phyloP scores from a whole-genome alignment of 352 stramenopile species.

The Pythium dissimile region DNA sequence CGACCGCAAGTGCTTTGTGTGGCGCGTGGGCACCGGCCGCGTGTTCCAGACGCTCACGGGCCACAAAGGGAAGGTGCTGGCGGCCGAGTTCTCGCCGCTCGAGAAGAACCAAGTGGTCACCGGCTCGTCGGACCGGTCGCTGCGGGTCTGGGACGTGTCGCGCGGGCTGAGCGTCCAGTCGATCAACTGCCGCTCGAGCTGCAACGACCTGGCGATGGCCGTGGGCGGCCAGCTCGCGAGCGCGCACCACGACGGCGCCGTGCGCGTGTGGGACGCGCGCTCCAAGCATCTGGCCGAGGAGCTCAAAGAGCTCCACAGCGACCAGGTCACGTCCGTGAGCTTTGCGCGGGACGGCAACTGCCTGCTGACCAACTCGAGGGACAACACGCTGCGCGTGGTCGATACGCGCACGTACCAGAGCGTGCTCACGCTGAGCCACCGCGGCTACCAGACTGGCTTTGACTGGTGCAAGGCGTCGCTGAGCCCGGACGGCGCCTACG shows the following conservation, averaged over 20 bases:
- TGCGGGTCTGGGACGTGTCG: slow-evolving; percentile 76
- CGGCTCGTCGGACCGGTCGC: slow-evolving; percentile 66
- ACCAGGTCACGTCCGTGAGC: slow-evolving; percentile 76
- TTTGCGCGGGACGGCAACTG: slow-evolving; percentile 35
- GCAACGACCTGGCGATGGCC: slow-evolving; percentile 70
- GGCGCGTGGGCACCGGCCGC: slow-evolving; percentile 73
- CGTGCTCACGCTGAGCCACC: slow-evolving; percentile 40
- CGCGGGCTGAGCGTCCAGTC: slow-evolving; percentile 64
- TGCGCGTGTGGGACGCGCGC: slow-evolving; percentile 78
- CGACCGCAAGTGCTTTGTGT: slow-evolving; percentile 84
- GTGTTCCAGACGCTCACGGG: slow-evolving; percentile 82
- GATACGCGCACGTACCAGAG: slow-evolving; percentile 62
- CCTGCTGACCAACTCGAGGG: slow-evolving; percentile 73
- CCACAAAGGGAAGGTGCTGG: slow-evolving; percentile 82
- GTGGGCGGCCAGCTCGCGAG: slow-evolving; percentile 67
- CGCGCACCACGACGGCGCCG: slow-evolving; percentile 70
- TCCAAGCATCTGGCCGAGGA: slow-evolving; percentile 51
- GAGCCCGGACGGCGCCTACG: slow-evolving; percentile 62
- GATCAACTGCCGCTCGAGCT: slow-evolving; percentile 75
- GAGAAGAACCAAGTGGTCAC: slow-evolving; percentile 66
- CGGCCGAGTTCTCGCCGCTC: slow-evolving; percentile 67
- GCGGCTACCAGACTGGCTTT: slow-evolving; percentile 67
- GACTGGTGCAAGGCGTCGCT: slow-evolving; percentile 79
- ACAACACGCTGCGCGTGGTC: slow-evolving; percentile 66
- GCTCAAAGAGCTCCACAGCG: slow-evolving; percentile 48